Evolutionary conservation across 192 early-diverging fungal genomes (phyloP), one percentile per base, ranked within the genome.

Genomic region (Phlyctochytrium bullatum): DNA sequence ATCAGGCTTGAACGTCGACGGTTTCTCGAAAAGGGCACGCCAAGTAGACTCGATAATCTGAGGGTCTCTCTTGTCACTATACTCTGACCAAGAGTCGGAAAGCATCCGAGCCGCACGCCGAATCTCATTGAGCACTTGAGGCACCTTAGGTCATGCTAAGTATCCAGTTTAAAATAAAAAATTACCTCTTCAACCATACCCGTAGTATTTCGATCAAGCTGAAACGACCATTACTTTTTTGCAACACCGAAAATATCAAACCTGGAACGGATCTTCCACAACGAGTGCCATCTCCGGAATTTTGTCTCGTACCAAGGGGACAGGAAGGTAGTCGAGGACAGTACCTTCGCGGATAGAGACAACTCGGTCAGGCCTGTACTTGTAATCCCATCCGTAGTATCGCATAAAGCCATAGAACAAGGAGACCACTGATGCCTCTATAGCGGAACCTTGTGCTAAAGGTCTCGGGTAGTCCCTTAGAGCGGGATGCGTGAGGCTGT

Each of bases 231-330:
- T 6, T 10, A 57, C 12, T 25, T 20, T 28, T 57, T 25, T 20
- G 27, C 54, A 14, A 14, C 6, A 6, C 54, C 12, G 16, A 57
- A 28, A 14, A 6, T 10, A 27, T 20, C 12, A 14, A 24, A 79
- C 34, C 64, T 73, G 71, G 67, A 79, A 79, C 31, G 78, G 78
- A 40, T 79, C 78, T 58, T 79, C 78, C 24, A 79, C 74, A 51
- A 79, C 72, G 20, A 79, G 54, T 27, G 33, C 30, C 59, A 62
- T 62, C n/a, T 66, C 73, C 47, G 23, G 17, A 25, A 30, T 56
- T 29, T 24, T 36, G 27, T 59, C 23, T 25, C 31, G 61, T 63
- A 66, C 17, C 53, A 24, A n/a, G 12, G 16, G 54, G 62, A 27
- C 35, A 36, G 28, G 28, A 36, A 59, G 14, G 29, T 36, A 53